A percentile compares a stretch with the other conserved stretches of the same genome.
Evolutionary conservation across 192 early-diverging fungal genomes (phyloP).

Genomic region (Coemansia sp.): DNA sequence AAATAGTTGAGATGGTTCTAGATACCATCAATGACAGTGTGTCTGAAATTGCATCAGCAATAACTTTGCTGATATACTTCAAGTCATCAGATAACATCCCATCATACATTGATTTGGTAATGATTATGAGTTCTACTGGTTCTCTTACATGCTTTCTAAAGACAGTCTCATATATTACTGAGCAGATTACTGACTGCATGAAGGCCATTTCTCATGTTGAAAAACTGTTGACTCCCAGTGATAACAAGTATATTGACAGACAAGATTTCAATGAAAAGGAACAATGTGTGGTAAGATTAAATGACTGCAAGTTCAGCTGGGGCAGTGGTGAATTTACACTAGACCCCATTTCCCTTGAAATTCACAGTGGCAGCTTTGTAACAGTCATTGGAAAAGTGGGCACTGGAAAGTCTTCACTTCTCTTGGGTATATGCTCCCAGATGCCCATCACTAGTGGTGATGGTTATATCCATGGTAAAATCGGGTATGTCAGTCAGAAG

Average conservation of each 20-base stretch:
- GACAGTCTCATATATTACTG: too few species aligned
- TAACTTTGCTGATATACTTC: neutral
- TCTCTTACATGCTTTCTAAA: too few species aligned
- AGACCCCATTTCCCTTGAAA: slow-evolving; percentile 1
- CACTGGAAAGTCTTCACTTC: slow-evolving; percentile 56
- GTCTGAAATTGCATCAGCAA: neutral
- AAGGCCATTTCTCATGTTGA: too few species aligned
- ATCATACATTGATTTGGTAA: slow-evolving; percentile 1
- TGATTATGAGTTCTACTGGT: too few species aligned
- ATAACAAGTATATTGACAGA: too few species aligned
- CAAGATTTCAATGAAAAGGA: too few species aligned
- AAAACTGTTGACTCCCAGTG: too few species aligned
- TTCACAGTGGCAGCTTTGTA: slow-evolving; percentile 28
- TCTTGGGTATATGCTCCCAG: slow-evolving; percentile 62
- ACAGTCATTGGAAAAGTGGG: slow-evolving; percentile 56
- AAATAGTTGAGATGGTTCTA: neutral
- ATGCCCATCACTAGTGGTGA: slow-evolving; percentile 69
- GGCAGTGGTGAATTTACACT: slow-evolving; percentile 16
- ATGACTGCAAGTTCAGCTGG: slow-evolving; percentile 21
- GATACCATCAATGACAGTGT: neutral
- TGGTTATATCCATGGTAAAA: slow-evolving; percentile 62
- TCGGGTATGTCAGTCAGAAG: slow-evolving; percentile 39
- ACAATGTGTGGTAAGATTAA: slow-evolving; percentile 1
- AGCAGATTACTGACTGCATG: too few species aligned
- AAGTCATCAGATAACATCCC: neutral